A percentile compares a stretch with the other conserved stretches of the same genome.
Conservation (phyloP, 1,284 basidiomycete species). For the Ceratobasidium theobromae region DNA sequence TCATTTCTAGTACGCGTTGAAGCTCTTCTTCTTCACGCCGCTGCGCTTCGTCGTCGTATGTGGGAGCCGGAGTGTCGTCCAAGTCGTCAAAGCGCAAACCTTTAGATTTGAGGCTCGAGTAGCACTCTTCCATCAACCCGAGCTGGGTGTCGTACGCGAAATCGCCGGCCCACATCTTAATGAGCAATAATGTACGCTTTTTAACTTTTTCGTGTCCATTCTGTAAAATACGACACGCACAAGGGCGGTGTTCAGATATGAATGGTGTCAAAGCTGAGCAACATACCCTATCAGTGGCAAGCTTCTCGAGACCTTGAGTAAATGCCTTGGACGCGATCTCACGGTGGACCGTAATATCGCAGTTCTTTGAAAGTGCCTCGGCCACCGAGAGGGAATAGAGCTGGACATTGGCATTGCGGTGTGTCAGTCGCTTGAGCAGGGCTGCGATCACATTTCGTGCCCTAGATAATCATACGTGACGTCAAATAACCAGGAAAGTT, state of each 20-base stretch:
- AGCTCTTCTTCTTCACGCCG: conserved; percentile 90
- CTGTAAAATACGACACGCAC: conserved; percentile 46
- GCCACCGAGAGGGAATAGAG: conserved; percentile 87
- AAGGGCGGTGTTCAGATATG: not conserved
- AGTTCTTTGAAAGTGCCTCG: conserved; percentile 91
- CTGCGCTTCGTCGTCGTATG: conserved; percentile 76
- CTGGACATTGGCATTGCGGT: conserved; percentile 96
- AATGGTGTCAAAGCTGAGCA: not conserved
- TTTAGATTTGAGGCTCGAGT: conserved; percentile 78
- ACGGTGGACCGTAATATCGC: conserved; percentile 74
- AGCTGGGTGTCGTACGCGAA: conserved; percentile 80
- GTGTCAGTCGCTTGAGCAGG: conserved; percentile 85
- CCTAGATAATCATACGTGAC: conserved; percentile 48
- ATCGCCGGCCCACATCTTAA: conserved; percentile 85
- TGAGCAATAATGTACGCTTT: conserved; percentile 67
- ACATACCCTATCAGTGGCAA: conserved; percentile 85
- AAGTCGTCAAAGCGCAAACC: conserved; percentile 72
- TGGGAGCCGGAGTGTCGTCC: conserved; percentile 63
- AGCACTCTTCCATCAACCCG: conserved; percentile 90
- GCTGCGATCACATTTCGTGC: conserved; percentile 85
- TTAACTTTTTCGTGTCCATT: conserved; percentile 89
- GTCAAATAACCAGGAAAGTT: not conserved
- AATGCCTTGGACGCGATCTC: conserved; percentile 91
- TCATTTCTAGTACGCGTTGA: conserved; percentile 85
- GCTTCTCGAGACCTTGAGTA: conserved; percentile 81